Evolutionary conservation across 768 basidiomycete species (phyloP), one percentile per base, ranked within the genome.

Genomic region (Mycena capillaripes): DNA sequence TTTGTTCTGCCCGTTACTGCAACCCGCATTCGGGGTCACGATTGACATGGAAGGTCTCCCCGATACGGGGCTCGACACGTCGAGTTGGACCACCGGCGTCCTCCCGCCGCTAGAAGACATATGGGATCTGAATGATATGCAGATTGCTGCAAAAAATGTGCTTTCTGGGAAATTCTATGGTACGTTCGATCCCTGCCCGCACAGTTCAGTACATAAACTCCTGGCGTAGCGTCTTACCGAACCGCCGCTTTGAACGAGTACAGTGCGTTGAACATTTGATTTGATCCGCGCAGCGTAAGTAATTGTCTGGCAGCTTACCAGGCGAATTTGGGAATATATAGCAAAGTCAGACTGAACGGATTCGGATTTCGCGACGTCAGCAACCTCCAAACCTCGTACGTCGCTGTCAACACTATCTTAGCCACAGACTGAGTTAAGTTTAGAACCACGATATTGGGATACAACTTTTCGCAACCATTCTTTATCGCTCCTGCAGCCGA

Each of bases 401-500:
- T 74, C 34, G 23, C 17, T 44, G 2, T 36, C 19, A 21, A 25
- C 16, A 27, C 50, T 19, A 3, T 23, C 29, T 4, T 19, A 8
- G 32, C 11, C 11, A 23, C 16, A 36, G 40, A n/a, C 60, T 63
- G 19, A 69, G 21, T 23, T 61, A 14, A 56, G 19, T 23, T 21
- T 16, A 78, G 77, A 29, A 79, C 79, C 7, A 76, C 77, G 23
- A 79, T 81, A 32, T 66, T 79, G 21, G 79, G 79, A 4, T 73
- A 77, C 66, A 78, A 76, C 32, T 80, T 79, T 42, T 70, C 76
- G 4, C 75, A 85, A 8, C 87, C 87, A 11, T 78, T 88, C 66
- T 87, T 84, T 74, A 84, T 86, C 70, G 82, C 85, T 0, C 86
- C 86, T 8, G 85, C 86, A 11, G 86, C 85, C 19, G 66, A 80